phyloP scores from a whole-genome alignment of 2,329 filamentous ascomycete genomes.

The Epichloe coenophiala region DNA sequence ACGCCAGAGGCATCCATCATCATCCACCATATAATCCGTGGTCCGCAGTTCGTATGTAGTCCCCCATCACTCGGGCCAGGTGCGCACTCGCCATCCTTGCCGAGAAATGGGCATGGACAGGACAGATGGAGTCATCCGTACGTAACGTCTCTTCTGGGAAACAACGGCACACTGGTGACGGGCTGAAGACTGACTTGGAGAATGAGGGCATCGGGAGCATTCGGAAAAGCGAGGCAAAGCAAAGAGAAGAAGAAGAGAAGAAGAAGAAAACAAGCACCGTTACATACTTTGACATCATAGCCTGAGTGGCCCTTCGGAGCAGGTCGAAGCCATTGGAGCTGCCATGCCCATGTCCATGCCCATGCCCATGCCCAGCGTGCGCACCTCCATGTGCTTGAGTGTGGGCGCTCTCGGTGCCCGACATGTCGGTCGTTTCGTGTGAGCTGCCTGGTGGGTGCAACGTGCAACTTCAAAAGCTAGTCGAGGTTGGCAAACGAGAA shows the following conservation, averaged over 20 bases:
- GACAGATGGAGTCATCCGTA: too few species aligned
- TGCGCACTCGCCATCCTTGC: neutral
- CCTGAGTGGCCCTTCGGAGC: constrained; percentile 46
- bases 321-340: constrained; percentile 39
- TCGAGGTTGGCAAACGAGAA: neutral
- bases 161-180: neutral
- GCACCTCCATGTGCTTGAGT: constrained; percentile 10
- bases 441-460: neutral
- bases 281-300: constrained; percentile 50
- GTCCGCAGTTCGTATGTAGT: too few species aligned
- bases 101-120: neutral
- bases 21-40: neutral
- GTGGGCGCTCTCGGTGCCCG: constrained; percentile 30
- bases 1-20: neutral
- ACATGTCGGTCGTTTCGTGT: constrained; percentile 24
- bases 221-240: too few species aligned
- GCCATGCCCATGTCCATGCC: constrained; percentile 5
- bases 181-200: neutral
- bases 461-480: neutral
- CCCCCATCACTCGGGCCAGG: neutral
- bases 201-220: neutral
- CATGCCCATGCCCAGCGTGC: constrained; percentile 1
- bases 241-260: too few species aligned
- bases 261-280: constrained; percentile 1
- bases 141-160: neutral